Evolutionary conservation across 139 green algal species (phyloP), one percentile per base, ranked within the genome.

Genomic region (Chloropicon primus): DNA sequence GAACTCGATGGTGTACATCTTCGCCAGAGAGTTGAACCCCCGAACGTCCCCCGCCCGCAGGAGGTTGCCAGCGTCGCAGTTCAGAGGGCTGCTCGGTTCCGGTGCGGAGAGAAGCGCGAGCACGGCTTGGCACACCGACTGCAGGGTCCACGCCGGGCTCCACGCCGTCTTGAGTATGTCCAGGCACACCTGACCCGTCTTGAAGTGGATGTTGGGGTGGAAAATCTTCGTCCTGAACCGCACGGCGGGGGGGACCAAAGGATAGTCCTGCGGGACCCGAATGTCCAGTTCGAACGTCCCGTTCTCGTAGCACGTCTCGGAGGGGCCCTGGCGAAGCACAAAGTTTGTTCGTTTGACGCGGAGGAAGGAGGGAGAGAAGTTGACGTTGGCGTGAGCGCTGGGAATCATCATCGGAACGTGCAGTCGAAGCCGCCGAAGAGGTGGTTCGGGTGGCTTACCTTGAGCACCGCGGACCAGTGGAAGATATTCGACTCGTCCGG

Each of bases 31-130:
- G 82, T 91, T 90, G 83, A 93, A 98, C 2, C 91, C 94, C 0
- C 92, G 80, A 10, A 82, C 29, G 75, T 98, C 94, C 1, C 88
- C 88, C 0, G 81, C 87, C 0, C 94, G 82, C n/a, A 98, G 82
- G 81, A 98, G 80, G 83, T 98, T 98, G 62, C 94, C 93, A 21
- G 91, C 91, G 83, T 98, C 93, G 62, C 94, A 98, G 86, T 97
- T 98, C 2, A 98, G 83, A 0, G 94, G 94, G 78, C 82, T 91
- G 87, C 97, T 92, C 21, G 94, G 79, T 21, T 91, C 94, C 1
- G 94, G 86, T 27, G 90, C 90, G 10, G 83, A 88, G 79, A 98
- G 87, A 10, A 98, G 86, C 3, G 93, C 90, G 73, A 94, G 75
- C 0, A 97, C 86, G 21, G 93, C 94, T 54, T 96, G 93, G 80